A percentile compares a stretch with the other conserved stretches of the same genome.
phyloP scores from a whole-genome alignment of 2,329 filamentous ascomycete genomes.

The Fusarium sp. region DNA sequence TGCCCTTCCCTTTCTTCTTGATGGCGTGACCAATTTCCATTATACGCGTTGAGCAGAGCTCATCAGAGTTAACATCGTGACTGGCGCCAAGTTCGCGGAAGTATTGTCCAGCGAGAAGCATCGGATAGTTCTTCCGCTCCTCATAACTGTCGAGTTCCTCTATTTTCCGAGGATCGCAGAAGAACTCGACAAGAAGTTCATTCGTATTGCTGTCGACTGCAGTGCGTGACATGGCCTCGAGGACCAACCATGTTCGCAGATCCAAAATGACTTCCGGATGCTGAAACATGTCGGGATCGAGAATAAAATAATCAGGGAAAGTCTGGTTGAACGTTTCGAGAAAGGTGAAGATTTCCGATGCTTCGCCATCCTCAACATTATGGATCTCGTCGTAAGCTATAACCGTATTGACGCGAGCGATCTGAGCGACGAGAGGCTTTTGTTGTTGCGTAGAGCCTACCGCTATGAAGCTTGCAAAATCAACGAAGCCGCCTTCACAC shows the following conservation, averaged over 20 bases:
- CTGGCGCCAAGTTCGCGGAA: slow-evolving; percentile 43
- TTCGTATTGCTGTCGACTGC: neutral
- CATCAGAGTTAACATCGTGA: slow-evolving; percentile 15
- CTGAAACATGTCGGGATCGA: slow-evolving; percentile 23
- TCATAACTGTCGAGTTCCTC: neutral
- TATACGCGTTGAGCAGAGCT: slow-evolving; percentile 43
- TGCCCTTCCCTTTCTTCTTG: slow-evolving; percentile 5
- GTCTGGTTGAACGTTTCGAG: slow-evolving; percentile 48
- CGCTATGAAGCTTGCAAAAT: slow-evolving; percentile 35
- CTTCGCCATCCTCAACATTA: slow-evolving; percentile 9
- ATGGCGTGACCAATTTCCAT: slow-evolving; percentile 15
- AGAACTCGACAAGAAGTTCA: slow-evolving; percentile 40
- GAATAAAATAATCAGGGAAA: slow-evolving; percentile 48
- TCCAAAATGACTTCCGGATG: slow-evolving; percentile 47
- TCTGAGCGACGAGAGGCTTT: slow-evolving; percentile 15
- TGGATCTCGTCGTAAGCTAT: slow-evolving; percentile 48
- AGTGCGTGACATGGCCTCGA: slow-evolving; percentile 43
- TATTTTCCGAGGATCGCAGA: slow-evolving; percentile 42
- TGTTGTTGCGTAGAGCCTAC: neutral
- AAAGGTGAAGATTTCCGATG: slow-evolving; percentile 40
- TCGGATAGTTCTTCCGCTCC: neutral
- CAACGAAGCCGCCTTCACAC: slow-evolving; percentile 44
- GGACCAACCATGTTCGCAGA: slow-evolving; percentile 52
- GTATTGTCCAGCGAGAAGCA: slow-evolving; percentile 38
- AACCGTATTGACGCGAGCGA: slow-evolving; percentile 52